phyloP scores from a whole-genome alignment of 2,329 filamentous ascomycete species.

The Xylariaceae sp. region DNA sequence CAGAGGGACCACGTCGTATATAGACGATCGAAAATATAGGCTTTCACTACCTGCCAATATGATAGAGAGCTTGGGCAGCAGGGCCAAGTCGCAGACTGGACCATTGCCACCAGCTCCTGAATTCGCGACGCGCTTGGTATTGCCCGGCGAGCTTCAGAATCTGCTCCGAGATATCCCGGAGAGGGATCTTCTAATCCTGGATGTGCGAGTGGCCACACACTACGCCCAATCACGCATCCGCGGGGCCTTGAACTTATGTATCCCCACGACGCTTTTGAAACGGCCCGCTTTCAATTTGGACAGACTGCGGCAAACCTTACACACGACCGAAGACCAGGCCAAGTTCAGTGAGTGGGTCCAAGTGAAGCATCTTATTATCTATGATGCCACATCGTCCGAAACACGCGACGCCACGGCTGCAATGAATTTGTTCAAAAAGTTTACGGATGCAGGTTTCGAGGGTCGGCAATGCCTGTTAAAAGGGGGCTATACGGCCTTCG shows the following conservation, averaged over 20 bases:
- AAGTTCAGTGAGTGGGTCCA: constrained; percentile 73
- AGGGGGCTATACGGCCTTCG: constrained; percentile 75
- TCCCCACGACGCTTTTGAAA: constrained; percentile 90
- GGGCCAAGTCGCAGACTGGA: constrained; percentile 38
- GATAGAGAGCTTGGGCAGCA: constrained; percentile 35
- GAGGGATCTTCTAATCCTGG: constrained; percentile 61
- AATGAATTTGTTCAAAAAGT: constrained; percentile 89
- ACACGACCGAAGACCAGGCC: constrained; percentile 60
- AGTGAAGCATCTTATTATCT: constrained; percentile 74
- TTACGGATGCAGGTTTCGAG: constrained; percentile 73
- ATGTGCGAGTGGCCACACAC: constrained; percentile 81
- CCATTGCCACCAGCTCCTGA: constrained; percentile 50
- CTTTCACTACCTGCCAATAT: constrained; percentile 49
- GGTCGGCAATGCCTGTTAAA: constrained; percentile 70
- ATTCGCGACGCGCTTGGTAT: constrained; percentile 45
- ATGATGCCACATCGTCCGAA: constrained; percentile 71
- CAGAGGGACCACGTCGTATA: constrained; percentile 34
- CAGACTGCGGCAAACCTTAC: constrained; percentile 83
- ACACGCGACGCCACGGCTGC: constrained; percentile 75
- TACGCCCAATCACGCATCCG: constrained; percentile 68
- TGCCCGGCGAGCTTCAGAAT: constrained; percentile 48
- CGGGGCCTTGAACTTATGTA: constrained; percentile 86
- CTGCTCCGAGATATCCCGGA: constrained; percentile 43
- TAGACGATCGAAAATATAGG: constrained; percentile 49
- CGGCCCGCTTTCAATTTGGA: constrained; percentile 83